Evolutionary conservation across 345 rosid genomes (phyloP).

Genomic region (Mallotus nudiflorus): DNA sequence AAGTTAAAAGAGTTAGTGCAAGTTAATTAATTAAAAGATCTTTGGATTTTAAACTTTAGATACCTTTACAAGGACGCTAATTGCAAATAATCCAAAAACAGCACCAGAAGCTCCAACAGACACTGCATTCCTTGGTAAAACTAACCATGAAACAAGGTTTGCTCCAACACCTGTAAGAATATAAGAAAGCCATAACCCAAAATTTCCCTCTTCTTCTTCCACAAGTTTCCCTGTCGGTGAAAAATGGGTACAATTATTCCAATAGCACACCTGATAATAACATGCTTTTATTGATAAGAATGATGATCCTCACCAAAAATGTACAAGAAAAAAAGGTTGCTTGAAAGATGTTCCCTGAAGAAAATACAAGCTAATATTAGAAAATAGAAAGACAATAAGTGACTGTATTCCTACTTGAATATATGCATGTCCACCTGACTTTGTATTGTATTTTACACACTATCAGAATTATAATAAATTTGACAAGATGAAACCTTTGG

Average conservation of each 20-base stretch:
- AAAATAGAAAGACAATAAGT: neutral
- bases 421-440: neutral
- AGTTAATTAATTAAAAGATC: constrained; percentile 10
- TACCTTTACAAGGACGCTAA: constrained; percentile 90
- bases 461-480: neutral
- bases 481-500: neutral
- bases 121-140: constrained; percentile 85
- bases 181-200: constrained; percentile 78
- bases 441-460: neutral
- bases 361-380: constrained; percentile 15
- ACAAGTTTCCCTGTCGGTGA: constrained; percentile 73
- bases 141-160: constrained; percentile 87
- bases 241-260: constrained; percentile 4
- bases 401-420: neutral
- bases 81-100: constrained; percentile 87
- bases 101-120: constrained; percentile 97
- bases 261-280: neutral
- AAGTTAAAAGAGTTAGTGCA: neutral
- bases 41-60: neutral
- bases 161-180: constrained; percentile 87
- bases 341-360: constrained; percentile 90
- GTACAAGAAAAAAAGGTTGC: constrained; percentile 94
- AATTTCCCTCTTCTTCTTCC: constrained; percentile 92
- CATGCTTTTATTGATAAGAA: constrained; percentile 10
- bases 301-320: constrained; percentile 75